A percentile compares a stretch with the other conserved stretches of the same genome.
Conservation (phyloP, 2,329 filamentous ascomycete species). For the Fusarium abutilonis region DNA sequence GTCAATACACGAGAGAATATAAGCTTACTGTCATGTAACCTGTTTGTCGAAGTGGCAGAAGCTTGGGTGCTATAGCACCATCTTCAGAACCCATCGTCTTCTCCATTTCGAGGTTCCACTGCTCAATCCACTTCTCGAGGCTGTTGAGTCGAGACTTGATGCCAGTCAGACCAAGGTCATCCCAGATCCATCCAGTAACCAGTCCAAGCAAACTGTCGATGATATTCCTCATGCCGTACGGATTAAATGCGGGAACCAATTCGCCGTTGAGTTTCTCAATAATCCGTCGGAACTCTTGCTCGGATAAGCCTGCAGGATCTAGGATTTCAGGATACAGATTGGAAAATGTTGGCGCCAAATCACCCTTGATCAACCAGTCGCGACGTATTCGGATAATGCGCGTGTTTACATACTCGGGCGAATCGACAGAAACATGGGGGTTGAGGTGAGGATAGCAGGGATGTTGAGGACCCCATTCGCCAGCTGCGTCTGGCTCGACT, state of each 20-base stretch:
- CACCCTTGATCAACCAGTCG: constrained; percentile 90
- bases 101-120: constrained; percentile 82
- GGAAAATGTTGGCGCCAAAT: constrained; percentile 91
- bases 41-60: constrained; percentile 82
- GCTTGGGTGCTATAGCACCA: constrained; percentile 67
- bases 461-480: constrained; percentile 92
- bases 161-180: constrained; percentile 82
- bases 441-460: constrained; percentile 95
- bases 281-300: constrained; percentile 85
- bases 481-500: constrained; percentile 72
- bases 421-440: constrained; percentile 84
- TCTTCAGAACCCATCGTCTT: constrained; percentile 63
- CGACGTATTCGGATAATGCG: constrained; percentile 90
- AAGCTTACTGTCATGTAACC: constrained; percentile 82
- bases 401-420: constrained; percentile 77
- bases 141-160: constrained; percentile 75
- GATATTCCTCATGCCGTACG: constrained; percentile 79
- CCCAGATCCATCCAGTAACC: constrained; percentile 93
- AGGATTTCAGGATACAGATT: constrained; percentile 97
- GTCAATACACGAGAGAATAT: neutral
- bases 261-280: constrained; percentile 85
- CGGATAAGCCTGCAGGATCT: constrained; percentile 81
- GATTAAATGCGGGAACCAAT: constrained; percentile 80
- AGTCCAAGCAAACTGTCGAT: constrained; percentile 82
- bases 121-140: constrained; percentile 83